Percentiles rank a stretch among this genome's conserved stretches.
Evolutionary conservation across 371 early-diverging fungal genomes (phyloP).

Genomic region (Mucor saturninus): DNA sequence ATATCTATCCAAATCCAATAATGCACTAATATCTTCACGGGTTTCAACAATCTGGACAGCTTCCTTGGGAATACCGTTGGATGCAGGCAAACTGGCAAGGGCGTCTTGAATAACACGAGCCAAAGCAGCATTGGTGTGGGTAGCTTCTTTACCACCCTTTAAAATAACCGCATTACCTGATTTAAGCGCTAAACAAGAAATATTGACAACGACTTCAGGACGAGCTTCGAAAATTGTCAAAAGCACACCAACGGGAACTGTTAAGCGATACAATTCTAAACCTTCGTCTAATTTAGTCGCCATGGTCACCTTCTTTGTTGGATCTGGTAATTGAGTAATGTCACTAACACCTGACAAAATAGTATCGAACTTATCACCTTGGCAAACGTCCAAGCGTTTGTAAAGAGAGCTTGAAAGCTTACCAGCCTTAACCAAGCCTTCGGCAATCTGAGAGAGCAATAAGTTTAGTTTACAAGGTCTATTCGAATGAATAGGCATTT

Average conservation of each 20-base stretch:
- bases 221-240: slow-evolving; percentile 97
- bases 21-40: slow-evolving; percentile 83
- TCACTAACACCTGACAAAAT: slow-evolving; percentile 90
- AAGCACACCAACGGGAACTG: slow-evolving; percentile 93
- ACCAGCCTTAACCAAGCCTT: slow-evolving; percentile 75
- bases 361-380: slow-evolving; percentile 83
- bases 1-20: slow-evolving; percentile 87
- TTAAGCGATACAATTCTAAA: slow-evolving; percentile 86
- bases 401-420: slow-evolving; percentile 78
- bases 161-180: slow-evolving; percentile 96
- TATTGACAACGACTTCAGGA: slow-evolving; percentile 98
- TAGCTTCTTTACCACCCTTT: slow-evolving; percentile 92
- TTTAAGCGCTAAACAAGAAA: slow-evolving; percentile 93
- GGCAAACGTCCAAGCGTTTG: slow-evolving; percentile 90
- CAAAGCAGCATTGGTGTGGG: slow-evolving; percentile 79
- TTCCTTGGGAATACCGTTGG: slow-evolving; percentile 64
- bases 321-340: slow-evolving; percentile 85
- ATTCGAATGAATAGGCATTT: not conserved
- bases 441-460: slow-evolving; percentile 51
- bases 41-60: slow-evolving; percentile 90
- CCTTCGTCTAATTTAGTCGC: slow-evolving; percentile 83
- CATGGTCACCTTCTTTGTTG: slow-evolving; percentile 78
- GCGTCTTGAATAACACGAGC: slow-evolving; percentile 81
- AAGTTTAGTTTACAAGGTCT: no score
- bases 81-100: slow-evolving; percentile 58